Evolutionary conservation across 1,284 basidiomycete genomes (phyloP).

Genomic region (Schizophyllum amplum): DNA sequence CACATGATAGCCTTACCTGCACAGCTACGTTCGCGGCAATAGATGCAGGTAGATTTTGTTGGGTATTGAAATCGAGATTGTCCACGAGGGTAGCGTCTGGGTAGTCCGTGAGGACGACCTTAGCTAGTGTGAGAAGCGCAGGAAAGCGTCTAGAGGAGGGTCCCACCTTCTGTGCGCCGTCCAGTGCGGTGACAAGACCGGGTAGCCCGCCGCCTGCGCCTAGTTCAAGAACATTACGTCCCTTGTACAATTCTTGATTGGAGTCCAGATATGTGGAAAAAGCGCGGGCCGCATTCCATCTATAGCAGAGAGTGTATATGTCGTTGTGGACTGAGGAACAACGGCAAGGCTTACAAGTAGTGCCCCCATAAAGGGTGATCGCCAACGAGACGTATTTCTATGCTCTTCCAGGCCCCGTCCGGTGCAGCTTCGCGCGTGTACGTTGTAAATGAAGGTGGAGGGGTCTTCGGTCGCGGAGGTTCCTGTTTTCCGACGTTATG

Average conservation of each 20-base stretch:
- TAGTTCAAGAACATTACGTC: constrained; percentile 69
- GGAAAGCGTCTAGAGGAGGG: background rate
- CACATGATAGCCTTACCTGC: constrained; percentile 31
- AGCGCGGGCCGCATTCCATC: constrained; percentile 81
- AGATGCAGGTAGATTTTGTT: constrained; percentile 40
- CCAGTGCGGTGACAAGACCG: constrained; percentile 63
- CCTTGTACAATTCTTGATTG: constrained; percentile 35
- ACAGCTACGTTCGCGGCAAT: constrained; percentile 29
- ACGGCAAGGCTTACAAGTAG: constrained; percentile 66
- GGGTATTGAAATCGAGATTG: constrained; percentile 71
- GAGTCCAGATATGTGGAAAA: constrained; percentile 71
- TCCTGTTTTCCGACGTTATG: constrained; percentile 20
- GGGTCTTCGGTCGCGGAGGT: constrained; percentile 49
- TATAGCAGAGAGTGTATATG: constrained; percentile 20
- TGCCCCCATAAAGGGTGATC: constrained; percentile 90
- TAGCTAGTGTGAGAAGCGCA: background rate
- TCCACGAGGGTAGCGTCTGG: constrained; percentile 76
- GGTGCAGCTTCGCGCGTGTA: constrained; percentile 31
- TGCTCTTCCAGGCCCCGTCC: constrained; percentile 29
- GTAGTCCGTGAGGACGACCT: constrained; percentile 89
- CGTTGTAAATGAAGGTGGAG: constrained; percentile 41
- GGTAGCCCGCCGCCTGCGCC: constrained; percentile 92
- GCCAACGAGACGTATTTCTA: constrained; percentile 75
- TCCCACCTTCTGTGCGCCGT: constrained; percentile 52
- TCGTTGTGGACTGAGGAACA: background rate